These are phyloP conservation scores for Apiospora phragmitis DNA, from an alignment of 2,329 filamentous ascomycete genomes.

Conservation along the genomic window DNA sequence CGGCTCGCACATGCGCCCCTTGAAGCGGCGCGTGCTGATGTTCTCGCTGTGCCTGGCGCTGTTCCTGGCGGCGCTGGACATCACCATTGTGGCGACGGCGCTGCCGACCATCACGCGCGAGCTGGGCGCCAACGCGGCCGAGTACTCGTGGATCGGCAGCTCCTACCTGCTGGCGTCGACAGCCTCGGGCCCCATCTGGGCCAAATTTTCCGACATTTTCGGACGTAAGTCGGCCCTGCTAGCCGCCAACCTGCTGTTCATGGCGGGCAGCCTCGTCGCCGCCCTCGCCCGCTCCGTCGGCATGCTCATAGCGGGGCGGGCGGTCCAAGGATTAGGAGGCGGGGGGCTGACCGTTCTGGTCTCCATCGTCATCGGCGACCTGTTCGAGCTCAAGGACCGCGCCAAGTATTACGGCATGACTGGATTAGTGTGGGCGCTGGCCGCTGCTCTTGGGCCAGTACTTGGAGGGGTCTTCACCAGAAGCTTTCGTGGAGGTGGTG, in stretches of 20 bases:
- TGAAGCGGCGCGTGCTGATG: constrained; percentile 11
- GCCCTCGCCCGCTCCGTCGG: constrained; percentile 32
- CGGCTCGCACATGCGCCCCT: constrained; percentile 8
- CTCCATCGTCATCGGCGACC: constrained; percentile 38
- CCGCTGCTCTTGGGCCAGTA: constrained; percentile 55
- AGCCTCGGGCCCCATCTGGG: constrained; percentile 60
- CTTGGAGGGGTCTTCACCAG: constrained; percentile 59
- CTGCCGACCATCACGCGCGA: constrained; percentile 48
- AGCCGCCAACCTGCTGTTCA: constrained; percentile 35
- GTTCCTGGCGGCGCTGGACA: constrained; percentile 14
- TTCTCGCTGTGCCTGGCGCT: constrained; percentile 12
- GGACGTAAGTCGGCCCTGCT: constrained; percentile 41
- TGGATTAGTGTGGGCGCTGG: constrained; percentile 56
- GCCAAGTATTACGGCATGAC: constrained; percentile 54
- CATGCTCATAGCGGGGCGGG: constrained; percentile 37
- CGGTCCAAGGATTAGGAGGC: constrained; percentile 36
- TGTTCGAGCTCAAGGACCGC: constrained; percentile 35
- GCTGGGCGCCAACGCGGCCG: constrained; percentile 51
- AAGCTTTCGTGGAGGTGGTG: constrained; percentile 52
- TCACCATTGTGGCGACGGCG: constrained; percentile 48
- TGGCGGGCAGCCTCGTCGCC: constrained; percentile 37
- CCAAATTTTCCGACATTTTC: constrained; percentile 44
- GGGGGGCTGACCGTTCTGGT: constrained; percentile 38
- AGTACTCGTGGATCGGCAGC: constrained; percentile 68
- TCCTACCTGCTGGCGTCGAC: constrained; percentile 63